phyloP scores from a whole-genome alignment of 2,329 filamentous ascomycete genomes.

The Fusarium stilboides region DNA sequence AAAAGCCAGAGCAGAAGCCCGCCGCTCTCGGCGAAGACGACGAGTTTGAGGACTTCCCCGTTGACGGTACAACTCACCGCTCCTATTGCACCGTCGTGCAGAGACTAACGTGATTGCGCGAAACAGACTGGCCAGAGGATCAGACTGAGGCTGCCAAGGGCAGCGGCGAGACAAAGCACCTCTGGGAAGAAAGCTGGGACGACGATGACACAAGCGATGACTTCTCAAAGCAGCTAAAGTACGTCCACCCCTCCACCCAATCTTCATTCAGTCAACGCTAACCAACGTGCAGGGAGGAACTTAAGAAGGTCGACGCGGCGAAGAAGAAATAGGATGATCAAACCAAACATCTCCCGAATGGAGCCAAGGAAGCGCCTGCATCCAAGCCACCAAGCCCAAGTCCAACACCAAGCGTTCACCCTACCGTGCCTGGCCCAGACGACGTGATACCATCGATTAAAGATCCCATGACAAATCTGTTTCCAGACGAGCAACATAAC shows the following conservation, averaged over 20 bases:
- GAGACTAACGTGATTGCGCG: not conserved
- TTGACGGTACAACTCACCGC: constrained; percentile 78
- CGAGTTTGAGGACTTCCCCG: constrained; percentile 98
- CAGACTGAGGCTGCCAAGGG: constrained; percentile 86
- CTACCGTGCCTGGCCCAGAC: too few relatives aligned
- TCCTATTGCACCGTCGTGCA: fast-evolving
- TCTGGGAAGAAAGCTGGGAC: constrained; percentile 99
- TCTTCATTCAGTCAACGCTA: constrained; percentile 10
- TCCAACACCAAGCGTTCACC: too few relatives aligned
- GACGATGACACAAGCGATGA: constrained; percentile 98
- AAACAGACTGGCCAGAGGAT: constrained; percentile 89
- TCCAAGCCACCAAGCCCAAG: too few relatives aligned
- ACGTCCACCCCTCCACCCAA: constrained; percentile 54
- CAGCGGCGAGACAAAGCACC: constrained; percentile 78
- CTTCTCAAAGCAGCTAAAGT: constrained; percentile 96
- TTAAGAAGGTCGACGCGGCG: constrained; percentile 90
- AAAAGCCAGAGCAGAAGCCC: constrained; percentile 55
- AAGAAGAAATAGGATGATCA: constrained; percentile 69
- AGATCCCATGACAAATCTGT: too few relatives aligned
- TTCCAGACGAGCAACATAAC: too few relatives aligned
- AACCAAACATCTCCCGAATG: not conserved
- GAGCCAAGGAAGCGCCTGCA: too few relatives aligned
- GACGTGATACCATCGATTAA: too few relatives aligned
- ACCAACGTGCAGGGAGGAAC: constrained; percentile 76
- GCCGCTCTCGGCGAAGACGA: constrained; percentile 93